Conservation (phyloP, 139 green algal species). For the Tetradesmus lagerheimii region DNA sequence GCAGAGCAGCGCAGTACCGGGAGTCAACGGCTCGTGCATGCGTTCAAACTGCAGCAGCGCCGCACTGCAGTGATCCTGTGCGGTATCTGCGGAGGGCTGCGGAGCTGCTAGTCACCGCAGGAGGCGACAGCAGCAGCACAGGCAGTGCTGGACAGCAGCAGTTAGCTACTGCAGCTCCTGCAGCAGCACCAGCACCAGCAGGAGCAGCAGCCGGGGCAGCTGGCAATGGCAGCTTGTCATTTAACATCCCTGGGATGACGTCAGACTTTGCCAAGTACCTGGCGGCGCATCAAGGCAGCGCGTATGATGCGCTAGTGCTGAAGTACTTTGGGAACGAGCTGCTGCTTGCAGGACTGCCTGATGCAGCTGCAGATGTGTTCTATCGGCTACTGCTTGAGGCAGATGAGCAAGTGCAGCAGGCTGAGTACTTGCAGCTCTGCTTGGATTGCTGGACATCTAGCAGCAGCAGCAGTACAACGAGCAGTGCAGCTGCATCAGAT, state of each 20-base stretch:
- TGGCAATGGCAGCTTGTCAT: background rate
- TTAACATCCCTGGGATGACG: conserved; percentile 59
- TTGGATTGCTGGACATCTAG: conserved; percentile 58
- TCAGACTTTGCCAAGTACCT: conserved; percentile 57
- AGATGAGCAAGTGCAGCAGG: conserved; percentile 55
- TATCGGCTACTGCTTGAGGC: conserved; percentile 57
- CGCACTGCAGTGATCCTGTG: conserved; percentile 50
- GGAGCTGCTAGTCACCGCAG: conserved; percentile 51
- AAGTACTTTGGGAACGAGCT: conserved; percentile 66
- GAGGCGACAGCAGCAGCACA: background rate
- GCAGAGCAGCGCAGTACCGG: conserved; percentile 61
- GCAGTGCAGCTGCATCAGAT: background rate
- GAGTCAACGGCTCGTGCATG: conserved; percentile 57
- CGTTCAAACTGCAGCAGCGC: conserved; percentile 49
- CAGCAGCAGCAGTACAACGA: background rate
- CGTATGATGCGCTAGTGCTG: conserved; percentile 57
- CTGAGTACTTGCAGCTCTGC: conserved; percentile 63
- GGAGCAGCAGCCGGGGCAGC: background rate
- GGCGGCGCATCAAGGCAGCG: conserved; percentile 52
- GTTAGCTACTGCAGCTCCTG: background rate
- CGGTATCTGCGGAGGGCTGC: conserved; percentile 65
- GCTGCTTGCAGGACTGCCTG: conserved; percentile 46
- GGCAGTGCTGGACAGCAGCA: background rate
- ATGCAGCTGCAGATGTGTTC: conserved; percentile 59
- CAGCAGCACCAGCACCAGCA: background rate